phyloP scores from a whole-genome alignment of 192 early-diverging fungal species.

The Piromyces finnis region DNA sequence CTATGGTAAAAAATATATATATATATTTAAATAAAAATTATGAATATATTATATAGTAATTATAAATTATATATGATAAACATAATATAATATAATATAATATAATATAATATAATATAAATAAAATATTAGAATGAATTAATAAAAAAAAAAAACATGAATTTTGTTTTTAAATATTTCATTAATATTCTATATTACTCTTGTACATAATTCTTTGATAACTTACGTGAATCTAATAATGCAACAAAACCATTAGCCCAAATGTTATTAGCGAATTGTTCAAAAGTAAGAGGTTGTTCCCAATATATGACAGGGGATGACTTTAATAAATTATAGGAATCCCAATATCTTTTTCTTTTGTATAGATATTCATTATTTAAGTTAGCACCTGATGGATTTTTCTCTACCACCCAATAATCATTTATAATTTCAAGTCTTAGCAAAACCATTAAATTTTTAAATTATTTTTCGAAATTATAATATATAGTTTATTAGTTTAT shows the following conservation, averaged over 20 bases:
- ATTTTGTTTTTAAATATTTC: no score
- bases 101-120: no score
- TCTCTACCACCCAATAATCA: not conserved
- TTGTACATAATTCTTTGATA: no score
- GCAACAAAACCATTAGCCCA: not conserved
- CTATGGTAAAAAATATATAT: not conserved
- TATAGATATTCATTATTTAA: not conserved
- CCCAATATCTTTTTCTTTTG: not conserved
- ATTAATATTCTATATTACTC: no score
- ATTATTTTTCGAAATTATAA: no score
- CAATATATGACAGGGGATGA: not conserved
- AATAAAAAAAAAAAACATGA: no score
- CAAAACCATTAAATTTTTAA: not conserved
- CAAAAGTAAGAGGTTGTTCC: not conserved
- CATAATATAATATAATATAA: no score
- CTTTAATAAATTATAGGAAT: not conserved
- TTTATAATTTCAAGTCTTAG: not conserved
- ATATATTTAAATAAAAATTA: no score
- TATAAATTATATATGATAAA: no score
- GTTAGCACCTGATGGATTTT: not conserved
- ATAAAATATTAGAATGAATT: no score
- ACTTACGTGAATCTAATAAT: not conserved
- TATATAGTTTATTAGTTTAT: no score
- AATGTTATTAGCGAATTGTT: not conserved
- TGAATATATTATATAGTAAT: no score